A percentile compares a stretch with the other conserved stretches of the same genome.
Conservation (phyloP, 164 flowering plant species). For the Magnolia changhungtana region DNA sequence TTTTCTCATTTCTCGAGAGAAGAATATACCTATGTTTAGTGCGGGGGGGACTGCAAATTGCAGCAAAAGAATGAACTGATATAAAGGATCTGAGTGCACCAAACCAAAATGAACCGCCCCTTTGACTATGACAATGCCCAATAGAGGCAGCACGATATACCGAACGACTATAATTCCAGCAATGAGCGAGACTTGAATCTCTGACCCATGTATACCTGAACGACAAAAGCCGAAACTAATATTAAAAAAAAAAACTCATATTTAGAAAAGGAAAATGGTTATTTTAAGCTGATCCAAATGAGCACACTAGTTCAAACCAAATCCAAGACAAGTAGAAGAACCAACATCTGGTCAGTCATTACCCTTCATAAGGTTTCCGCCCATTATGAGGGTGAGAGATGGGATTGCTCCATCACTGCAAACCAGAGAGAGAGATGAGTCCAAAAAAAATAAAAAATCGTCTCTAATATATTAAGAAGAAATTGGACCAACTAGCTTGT, state of each 20-base stretch:
- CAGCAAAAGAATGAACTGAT: constrained; percentile 57
- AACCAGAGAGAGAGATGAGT: not conserved
- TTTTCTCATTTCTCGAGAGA: too few species aligned
- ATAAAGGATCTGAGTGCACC: constrained; percentile 50
- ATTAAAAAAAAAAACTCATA: not conserved
- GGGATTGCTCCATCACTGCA: constrained; percentile 80
- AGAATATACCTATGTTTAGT: constrained; percentile 57
- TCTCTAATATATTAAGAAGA: not conserved
- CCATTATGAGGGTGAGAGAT: constrained; percentile 51
- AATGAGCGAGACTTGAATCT: constrained; percentile 29
- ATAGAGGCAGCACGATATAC: constrained; percentile 48
- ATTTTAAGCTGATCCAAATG: not conserved
- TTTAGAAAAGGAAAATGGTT: not conserved
- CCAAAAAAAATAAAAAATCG: not conserved
- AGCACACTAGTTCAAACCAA: not conserved
- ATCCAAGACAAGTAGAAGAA: not conserved
- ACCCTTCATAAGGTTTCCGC: constrained; percentile 74
- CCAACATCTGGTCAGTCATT: not conserved
- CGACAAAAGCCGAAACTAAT: not conserved
- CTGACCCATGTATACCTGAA: constrained; percentile 49
- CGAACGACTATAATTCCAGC: constrained; percentile 49
- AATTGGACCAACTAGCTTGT: not conserved
- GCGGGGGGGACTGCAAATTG: constrained; percentile 83
- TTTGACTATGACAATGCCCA: constrained; percentile 49
- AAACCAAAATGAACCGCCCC: constrained; percentile 45